Percentiles rank a stretch among this genome's conserved stretches.
Conservation (phyloP, 2,329 filamentous ascomycete species). For the Phialemoniopsis sp. region DNA sequence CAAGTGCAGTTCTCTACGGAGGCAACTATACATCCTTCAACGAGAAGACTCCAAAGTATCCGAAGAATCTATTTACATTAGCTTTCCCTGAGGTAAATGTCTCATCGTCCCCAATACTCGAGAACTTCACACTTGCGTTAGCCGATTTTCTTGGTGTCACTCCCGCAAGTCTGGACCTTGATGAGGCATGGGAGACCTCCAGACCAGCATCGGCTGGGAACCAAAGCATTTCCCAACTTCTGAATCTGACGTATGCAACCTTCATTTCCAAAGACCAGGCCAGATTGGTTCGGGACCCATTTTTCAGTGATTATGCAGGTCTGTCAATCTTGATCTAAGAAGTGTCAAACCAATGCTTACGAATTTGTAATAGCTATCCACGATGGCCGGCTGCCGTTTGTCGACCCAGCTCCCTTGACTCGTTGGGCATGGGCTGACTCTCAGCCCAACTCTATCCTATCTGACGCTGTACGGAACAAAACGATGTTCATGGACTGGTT, state of each 20-base stretch:
- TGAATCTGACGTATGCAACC: conserved; percentile 27
- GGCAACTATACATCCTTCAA: conserved; percentile 24
- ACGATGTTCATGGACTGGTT: conserved; percentile 43
- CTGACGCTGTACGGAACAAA: conserved; percentile 42
- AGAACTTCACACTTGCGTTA: conserved; percentile 20
- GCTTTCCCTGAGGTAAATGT: conserved; percentile 16
- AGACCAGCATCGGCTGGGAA: conserved; percentile 12
- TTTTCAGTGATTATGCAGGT: conserved; percentile 32
- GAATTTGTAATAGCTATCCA: too few relatives aligned
- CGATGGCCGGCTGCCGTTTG: conserved; percentile 27
- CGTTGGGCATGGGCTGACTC: conserved; percentile 30
- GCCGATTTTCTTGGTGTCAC: conserved; percentile 17
- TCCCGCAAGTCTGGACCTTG: conserved; percentile 15
- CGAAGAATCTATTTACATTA: conserved; percentile 22
- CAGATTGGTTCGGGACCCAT: conserved; percentile 27
- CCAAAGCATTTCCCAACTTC: conserved; percentile 13
- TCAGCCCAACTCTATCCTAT: conserved; percentile 12
- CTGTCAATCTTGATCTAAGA: too few relatives aligned
- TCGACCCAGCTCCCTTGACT: conserved; percentile 27
- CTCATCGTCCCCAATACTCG: conserved; percentile 14
- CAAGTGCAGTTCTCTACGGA: conserved; percentile 23
- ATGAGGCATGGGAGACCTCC: conserved; percentile 17
- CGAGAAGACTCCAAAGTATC: conserved; percentile 15
- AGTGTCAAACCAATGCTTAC: too few relatives aligned
- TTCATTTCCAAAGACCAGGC: conserved; percentile 32